Conservation (phyloP, 352 stramenopile species). For the Phytophthora tentaculata region DNA sequence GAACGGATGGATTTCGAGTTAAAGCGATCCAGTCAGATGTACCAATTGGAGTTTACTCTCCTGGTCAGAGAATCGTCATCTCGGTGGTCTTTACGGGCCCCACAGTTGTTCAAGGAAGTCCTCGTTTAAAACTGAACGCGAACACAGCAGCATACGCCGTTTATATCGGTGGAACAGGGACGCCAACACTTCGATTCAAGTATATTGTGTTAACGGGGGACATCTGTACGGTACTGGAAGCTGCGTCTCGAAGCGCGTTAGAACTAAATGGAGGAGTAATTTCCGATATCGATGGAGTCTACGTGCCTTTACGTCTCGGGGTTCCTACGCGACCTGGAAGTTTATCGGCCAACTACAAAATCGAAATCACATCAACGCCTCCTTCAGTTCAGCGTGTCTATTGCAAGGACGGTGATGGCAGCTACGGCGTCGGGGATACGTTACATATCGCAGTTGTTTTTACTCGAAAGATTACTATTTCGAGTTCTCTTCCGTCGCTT, state of each 20-base stretch:
- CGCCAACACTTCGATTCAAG: conserved; percentile 49
- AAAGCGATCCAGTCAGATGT: conserved; percentile 41
- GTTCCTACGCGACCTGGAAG: conserved; percentile 37
- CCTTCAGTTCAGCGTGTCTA: conserved; percentile 53
- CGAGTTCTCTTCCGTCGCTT: conserved; percentile 34
- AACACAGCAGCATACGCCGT: conserved; percentile 47
- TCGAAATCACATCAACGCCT: conserved; percentile 52
- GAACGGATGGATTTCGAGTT: conserved; percentile 66
- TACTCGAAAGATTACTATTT: conserved; percentile 40
- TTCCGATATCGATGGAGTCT: conserved; percentile 44
- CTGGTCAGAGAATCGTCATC: conserved; percentile 63
- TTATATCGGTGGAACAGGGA: conserved; percentile 63
- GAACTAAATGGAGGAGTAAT: conserved; percentile 64
- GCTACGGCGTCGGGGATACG: conserved; percentile 58
- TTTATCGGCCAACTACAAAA: conserved; percentile 50
- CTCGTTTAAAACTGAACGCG: conserved; percentile 56
- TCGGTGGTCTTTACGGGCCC: conserved; percentile 53
- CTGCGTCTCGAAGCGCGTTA: conserved; percentile 47
- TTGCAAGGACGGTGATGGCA: conserved; percentile 31
- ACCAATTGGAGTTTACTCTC: conserved; percentile 54
- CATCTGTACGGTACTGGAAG: conserved; percentile 51
- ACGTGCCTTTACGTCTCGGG: conserved; percentile 57
- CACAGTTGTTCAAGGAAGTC: conserved; percentile 59
- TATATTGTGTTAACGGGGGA: conserved; percentile 66
- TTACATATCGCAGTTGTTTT: conserved; percentile 59